These are phyloP conservation scores for Amaranthus palmeri DNA, from an alignment of 148 eudicot genomes.

Conservation along the genomic window DNA sequence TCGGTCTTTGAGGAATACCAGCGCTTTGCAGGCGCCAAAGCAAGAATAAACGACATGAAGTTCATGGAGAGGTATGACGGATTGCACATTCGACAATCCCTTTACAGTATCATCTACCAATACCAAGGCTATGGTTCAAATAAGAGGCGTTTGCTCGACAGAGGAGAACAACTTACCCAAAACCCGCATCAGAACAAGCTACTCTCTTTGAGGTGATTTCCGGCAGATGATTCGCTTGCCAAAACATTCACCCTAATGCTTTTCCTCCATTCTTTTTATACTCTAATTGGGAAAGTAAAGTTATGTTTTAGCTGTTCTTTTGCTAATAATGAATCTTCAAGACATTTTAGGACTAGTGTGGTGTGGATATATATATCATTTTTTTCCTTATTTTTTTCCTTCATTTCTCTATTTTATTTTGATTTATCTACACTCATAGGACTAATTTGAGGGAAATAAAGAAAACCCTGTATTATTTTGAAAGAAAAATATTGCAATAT, in stretches of 20 bases:
- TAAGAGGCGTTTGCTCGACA: conserved; percentile 54
- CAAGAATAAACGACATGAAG: conserved; percentile 49
- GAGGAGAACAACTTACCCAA: conserved; percentile 38
- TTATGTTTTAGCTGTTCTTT: conserved; percentile 11
- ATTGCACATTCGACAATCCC: conserved; percentile 37
- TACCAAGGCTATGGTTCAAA: conserved; percentile 60
- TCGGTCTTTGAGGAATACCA: conserved; percentile 62
- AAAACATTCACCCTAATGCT: background rate
- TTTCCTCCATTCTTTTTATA: background rate
- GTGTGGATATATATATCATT: background rate
- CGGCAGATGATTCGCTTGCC: conserved; percentile 17
- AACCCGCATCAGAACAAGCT: conserved; percentile 40
- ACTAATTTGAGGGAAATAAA: conserved; percentile 10
- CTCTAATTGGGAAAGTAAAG: conserved; percentile 13
- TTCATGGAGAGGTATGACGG: conserved; percentile 56
- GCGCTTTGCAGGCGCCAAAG: conserved; percentile 54
- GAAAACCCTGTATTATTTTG: conserved; percentile 7
- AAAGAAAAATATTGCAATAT: background rate
- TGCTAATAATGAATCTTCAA: conserved; percentile 18
- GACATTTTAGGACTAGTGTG: conserved; percentile 16
- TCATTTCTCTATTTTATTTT: background rate
- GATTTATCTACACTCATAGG: background rate
- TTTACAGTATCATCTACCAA: conserved; percentile 54
- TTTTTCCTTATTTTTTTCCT: background rate
- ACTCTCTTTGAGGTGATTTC: conserved; percentile 9